Evolutionary conservation across 352 stramenopile genomes (phyloP).

Genomic region (Pythium phragmitis): DNA sequence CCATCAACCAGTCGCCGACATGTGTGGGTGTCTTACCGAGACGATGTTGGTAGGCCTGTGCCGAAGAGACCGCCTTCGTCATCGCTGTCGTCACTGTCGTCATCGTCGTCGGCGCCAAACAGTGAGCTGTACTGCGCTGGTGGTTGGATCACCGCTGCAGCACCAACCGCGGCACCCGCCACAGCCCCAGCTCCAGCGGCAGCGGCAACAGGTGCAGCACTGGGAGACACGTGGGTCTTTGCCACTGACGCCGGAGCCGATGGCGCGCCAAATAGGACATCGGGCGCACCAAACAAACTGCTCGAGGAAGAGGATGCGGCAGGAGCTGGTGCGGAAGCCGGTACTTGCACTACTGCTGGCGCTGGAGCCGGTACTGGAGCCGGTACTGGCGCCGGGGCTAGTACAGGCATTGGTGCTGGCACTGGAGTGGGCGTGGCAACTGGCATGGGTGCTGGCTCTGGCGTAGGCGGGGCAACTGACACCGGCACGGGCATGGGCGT

Average conservation of each 20-base stretch:
- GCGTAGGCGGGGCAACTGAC: neutral
- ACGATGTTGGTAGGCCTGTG: slow-evolving; percentile 57
- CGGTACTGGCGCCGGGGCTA: neutral
- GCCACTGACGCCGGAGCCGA: slow-evolving; percentile 3
- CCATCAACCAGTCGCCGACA: too few species aligned
- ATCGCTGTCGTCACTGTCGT: slow-evolving; percentile 70
- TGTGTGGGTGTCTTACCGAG: slow-evolving; percentile 40
- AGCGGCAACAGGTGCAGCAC: neutral
- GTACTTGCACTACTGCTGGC: slow-evolving; percentile 5
- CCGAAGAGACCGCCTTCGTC: slow-evolving; percentile 79
- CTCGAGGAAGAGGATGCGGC: neutral
- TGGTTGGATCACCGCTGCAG: slow-evolving; percentile 9
- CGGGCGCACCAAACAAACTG: slow-evolving; percentile 15
- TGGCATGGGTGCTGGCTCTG: neutral
- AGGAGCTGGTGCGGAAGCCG: neutral
- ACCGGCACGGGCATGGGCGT: slow-evolving; percentile 22
- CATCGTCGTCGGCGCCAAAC: slow-evolving; percentile 57
- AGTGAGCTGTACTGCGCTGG: slow-evolving; percentile 53
- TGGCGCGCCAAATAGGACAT: slow-evolving; percentile 16
- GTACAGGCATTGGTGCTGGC: neutral
- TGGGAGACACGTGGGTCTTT: neutral
- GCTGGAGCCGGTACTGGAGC: slow-evolving; percentile 22
- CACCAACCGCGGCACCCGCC: slow-evolving; percentile 15
- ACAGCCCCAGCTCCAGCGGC: slow-evolving; percentile 30
- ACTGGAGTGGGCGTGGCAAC: too few species aligned